Evolutionary conservation across 768 basidiomycete genomes (phyloP), one percentile per base, ranked within the genome.

Genomic region (Calocybe indica): DNA sequence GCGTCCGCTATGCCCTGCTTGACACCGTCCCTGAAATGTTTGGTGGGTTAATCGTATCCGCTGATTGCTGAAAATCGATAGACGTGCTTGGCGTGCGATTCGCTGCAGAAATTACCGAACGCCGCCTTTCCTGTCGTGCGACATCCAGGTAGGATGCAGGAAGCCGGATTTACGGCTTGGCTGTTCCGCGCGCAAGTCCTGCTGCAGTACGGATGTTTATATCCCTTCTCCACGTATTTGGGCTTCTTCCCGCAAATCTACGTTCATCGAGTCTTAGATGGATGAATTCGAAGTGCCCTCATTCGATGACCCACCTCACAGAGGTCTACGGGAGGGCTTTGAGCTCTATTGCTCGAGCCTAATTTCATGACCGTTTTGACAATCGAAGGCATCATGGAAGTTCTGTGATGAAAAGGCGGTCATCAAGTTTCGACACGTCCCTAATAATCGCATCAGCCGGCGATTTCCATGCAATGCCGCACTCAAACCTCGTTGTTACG

Each of bases 61-160:
- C 5, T 37, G 13, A 37, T 37, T 45, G 41, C 37, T 11, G 28
- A 45, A 38, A 11, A n/a, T 10, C 35, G 37, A 51, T 14, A 4
- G 22, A 58, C 72, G 54, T 61, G 78, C 83, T 67, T 79, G 48
- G 75, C 78, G 55, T 84, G 82, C 29, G 63, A 70, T 46, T 78
- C 76, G 5, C 77, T 79, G 58, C 82, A 84, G 58, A 79, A 83
- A 47, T 72, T 70, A 32, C 65, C 68, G 55, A 77, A 75, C 28
- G 68, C 66, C 14, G 74, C 65, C 59, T 74, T 75, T 30, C 75
- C 74, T 33, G 74, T 68, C 35, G 72, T 69, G 53, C 69, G 75
- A 55, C 81, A 83, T 35, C 73, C 74, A 48, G 62, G 72, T 56
- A 82, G 71, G 15, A 60, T 48, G 58, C 81, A 83, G 13, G 67